These are phyloP conservation scores for Corylus americana DNA, from an alignment of 306 rosid genomes.

Conservation along the genomic window DNA sequence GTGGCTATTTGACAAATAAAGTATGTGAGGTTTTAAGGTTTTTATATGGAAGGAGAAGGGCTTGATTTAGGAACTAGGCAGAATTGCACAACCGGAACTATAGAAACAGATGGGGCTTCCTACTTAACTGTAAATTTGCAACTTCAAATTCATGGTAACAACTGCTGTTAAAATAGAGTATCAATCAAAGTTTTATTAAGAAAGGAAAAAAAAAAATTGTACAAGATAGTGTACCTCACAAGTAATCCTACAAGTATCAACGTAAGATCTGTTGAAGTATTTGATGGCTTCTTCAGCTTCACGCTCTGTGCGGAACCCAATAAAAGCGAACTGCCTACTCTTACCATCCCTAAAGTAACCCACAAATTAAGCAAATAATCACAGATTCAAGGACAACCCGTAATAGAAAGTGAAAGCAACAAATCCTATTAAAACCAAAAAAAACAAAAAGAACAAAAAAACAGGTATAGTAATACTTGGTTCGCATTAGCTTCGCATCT, in stretches of 20 bases:
- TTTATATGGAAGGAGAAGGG: too few species aligned
- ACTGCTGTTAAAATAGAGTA: neutral
- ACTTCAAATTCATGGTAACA: constrained; percentile 7
- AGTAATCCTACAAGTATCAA: constrained; percentile 54
- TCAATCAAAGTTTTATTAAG: neutral
- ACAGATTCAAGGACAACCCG: neutral
- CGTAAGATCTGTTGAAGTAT: constrained; percentile 62
- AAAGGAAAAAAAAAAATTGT: neutral
- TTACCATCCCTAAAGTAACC: constrained; percentile 60
- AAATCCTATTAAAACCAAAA: neutral
- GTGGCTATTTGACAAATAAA: too few species aligned
- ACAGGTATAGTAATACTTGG: constrained; percentile 46
- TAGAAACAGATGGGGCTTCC: neutral
- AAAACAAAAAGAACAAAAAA: neutral
- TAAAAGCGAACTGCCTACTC: constrained; percentile 75
- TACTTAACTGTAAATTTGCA: neutral
- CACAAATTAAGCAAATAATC: neutral
- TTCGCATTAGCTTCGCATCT: constrained; percentile 78
- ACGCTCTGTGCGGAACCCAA: constrained; percentile 65
- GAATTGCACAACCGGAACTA: neutral
- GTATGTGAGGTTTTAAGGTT: too few species aligned
- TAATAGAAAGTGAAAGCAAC: neutral
- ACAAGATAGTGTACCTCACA: constrained; percentile 66
- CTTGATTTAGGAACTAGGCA: neutral
- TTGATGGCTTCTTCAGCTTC: constrained; percentile 74